Percentiles rank a stretch among this genome's conserved stretches.
Conservation (phyloP, 371 early-diverging fungal genomes). For the Homolaphlyctis polyrhiza region DNA sequence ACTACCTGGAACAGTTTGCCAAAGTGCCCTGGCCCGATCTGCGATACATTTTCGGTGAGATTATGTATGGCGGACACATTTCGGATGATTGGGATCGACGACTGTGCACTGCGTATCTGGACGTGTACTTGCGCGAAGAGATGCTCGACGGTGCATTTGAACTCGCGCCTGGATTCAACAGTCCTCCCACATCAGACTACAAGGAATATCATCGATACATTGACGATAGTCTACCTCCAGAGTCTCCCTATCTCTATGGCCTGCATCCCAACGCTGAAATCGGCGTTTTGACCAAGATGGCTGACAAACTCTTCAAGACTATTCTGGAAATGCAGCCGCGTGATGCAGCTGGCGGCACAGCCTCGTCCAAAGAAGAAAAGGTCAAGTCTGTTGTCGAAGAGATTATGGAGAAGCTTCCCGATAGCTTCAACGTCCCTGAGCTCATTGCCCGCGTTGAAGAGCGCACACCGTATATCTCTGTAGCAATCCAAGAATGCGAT, state of each 20-base stretch:
- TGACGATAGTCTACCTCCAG: constrained; percentile 55
- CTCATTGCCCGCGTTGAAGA: constrained; percentile 55
- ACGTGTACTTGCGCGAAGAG: constrained; percentile 51
- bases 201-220: constrained; percentile 62
- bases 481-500: constrained; percentile 59
- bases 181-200: constrained; percentile 51
- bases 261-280: constrained; percentile 64
- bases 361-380: constrained; percentile 54
- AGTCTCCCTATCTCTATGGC: constrained; percentile 56
- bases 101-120: constrained; percentile 57
- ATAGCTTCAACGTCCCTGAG: constrained; percentile 53
- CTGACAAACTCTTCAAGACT: constrained; percentile 58
- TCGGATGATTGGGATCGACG: constrained; percentile 57
- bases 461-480: constrained; percentile 58
- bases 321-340: constrained; percentile 59
- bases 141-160: constrained; percentile 56
- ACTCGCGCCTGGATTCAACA: constrained; percentile 50
- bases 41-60: constrained; percentile 60
- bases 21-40: constrained; percentile 62
- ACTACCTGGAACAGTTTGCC: constrained; percentile 56
- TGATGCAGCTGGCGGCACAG: constrained; percentile 43
- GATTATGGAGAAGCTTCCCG: constrained; percentile 50
- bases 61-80: constrained; percentile 65
- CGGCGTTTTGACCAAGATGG: constrained; percentile 54
- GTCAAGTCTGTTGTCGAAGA: constrained; percentile 51